Conservation (phyloP, 257 asterid species). For the Plantago ovata region DNA sequence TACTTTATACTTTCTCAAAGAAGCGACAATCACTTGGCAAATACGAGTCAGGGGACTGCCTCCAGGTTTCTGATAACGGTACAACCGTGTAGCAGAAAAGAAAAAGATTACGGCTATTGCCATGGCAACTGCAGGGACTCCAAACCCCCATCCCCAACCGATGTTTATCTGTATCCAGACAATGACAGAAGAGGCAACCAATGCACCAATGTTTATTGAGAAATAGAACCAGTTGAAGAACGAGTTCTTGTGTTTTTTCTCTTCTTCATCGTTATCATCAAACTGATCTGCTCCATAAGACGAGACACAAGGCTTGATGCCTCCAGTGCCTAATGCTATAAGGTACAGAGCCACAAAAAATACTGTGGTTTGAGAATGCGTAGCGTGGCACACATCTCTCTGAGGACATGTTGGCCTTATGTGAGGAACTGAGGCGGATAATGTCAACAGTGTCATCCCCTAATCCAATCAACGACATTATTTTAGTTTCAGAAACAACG, state of each 20-base stretch:
- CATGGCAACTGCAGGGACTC: conserved; percentile 62
- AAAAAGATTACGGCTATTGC: conserved; percentile 47
- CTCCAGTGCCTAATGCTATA: conserved; percentile 65
- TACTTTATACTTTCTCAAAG: conserved; percentile 40
- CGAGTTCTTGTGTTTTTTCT: conserved; percentile 51
- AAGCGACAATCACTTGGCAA: conserved; percentile 64
- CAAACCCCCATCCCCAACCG: conserved; percentile 80
- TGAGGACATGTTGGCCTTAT: conserved; percentile 42
- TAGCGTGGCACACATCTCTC: conserved; percentile 44
- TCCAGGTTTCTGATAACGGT: conserved; percentile 67
- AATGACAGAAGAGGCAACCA: conserved; percentile 52
- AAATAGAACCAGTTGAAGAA: conserved; percentile 73
- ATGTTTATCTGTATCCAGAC: conserved; percentile 55
- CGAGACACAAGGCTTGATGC: conserved; percentile 77
- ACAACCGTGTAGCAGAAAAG: conserved; percentile 60
- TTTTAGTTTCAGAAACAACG: background rate
- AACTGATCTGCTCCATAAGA: conserved; percentile 79
- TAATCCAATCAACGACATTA: background rate
- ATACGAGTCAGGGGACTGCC: conserved; percentile 72
- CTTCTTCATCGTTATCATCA: conserved; percentile 57
- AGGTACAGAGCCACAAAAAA: conserved; percentile 52
- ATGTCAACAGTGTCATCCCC: conserved; percentile 68
- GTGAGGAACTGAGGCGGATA: conserved; percentile 55
- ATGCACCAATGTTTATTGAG: conserved; percentile 57
- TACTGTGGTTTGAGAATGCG: conserved; percentile 37